Evolutionary conservation across 495 filamentous ascomycete genomes (phyloP).

Genomic region (Penicillium diatomitis): DNA sequence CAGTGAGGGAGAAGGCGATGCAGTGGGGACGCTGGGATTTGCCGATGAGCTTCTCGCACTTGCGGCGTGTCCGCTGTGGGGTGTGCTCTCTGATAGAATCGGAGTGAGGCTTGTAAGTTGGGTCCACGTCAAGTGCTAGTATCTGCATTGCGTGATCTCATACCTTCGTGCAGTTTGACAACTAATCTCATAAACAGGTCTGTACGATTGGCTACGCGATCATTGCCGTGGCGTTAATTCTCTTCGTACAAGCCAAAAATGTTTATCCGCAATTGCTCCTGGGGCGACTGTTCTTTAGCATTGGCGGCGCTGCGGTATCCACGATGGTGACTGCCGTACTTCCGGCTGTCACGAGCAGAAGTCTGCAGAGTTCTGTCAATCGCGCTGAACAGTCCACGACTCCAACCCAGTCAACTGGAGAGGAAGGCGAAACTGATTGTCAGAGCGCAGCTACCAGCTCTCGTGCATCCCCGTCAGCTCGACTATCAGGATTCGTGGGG

Average conservation of each 20-base stretch:
- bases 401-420: conserved; percentile 18
- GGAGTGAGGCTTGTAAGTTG: conserved; percentile 61
- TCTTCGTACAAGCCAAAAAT: conserved; percentile 78
- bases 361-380: conserved; percentile 7
- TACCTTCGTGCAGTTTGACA: too few species aligned
- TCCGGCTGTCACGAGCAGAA: conserved; percentile 64
- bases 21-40: conserved; percentile 90
- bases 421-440: conserved; percentile 16
- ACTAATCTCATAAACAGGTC: conserved; percentile 35
- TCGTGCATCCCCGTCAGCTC: conserved; percentile 39
- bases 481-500: conserved; percentile 81
- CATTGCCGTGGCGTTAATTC: conserved; percentile 63
- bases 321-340: conserved; percentile 98
- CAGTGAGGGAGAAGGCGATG: conserved; percentile 68
- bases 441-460: conserved; percentile 4
- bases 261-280: conserved; percentile 86
- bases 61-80: conserved; percentile 86
- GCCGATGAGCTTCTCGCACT: conserved; percentile 90
- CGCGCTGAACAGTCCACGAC: conserved; percentile 52
- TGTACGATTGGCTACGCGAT: conserved; percentile 70
- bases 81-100: conserved; percentile 77
- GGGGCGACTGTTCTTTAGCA: conserved; percentile 75
- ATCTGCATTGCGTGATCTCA: too few species aligned
- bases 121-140: too few species aligned
- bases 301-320: conserved; percentile 83